A percentile compares a stretch with the other conserved stretches of the same genome.
Conservation (phyloP, 257 asterid species). For the Forsythia suspensa region DNA sequence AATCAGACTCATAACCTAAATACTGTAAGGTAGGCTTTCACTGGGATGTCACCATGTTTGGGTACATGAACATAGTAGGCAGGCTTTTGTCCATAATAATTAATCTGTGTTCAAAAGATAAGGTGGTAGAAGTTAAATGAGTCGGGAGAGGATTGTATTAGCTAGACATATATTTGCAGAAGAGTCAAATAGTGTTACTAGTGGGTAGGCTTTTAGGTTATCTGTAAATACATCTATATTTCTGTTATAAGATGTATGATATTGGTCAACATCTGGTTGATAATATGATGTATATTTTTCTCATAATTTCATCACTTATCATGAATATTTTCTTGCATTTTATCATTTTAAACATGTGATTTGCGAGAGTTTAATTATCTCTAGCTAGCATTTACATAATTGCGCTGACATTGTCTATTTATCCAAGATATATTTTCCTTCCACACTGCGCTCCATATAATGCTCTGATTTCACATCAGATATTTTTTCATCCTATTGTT, state of each 20-base stretch:
- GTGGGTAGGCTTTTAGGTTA: neutral
- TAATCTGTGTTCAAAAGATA: neutral
- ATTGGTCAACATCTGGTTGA: neutral
- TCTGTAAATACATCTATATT: neutral
- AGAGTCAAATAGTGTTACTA: neutral
- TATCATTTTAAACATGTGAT: neutral
- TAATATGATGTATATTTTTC: neutral
- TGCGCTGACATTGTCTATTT: neutral
- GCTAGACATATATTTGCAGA: neutral
- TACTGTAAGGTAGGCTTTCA: conserved; percentile 49
- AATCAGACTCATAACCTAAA: conserved; percentile 55
- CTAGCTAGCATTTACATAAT: neutral
- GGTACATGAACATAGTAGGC: conserved; percentile 38
- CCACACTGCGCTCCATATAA: conserved; percentile 3
- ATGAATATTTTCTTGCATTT: neutral
- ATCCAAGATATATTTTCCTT: neutral
- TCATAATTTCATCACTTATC: neutral
- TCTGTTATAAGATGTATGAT: neutral
- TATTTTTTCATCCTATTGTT: conserved; percentile 2
- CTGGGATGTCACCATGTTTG: conserved; percentile 42
- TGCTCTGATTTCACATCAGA: neutral
- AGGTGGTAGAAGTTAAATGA: neutral
- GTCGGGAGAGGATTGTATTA: neutral
- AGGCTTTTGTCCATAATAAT: neutral
- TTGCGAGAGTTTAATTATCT: neutral